Percentiles rank a stretch among this genome's conserved stretches.
Evolutionary conservation across 495 filamentous ascomycete species (phyloP).

Genomic region (Podospora australis): DNA sequence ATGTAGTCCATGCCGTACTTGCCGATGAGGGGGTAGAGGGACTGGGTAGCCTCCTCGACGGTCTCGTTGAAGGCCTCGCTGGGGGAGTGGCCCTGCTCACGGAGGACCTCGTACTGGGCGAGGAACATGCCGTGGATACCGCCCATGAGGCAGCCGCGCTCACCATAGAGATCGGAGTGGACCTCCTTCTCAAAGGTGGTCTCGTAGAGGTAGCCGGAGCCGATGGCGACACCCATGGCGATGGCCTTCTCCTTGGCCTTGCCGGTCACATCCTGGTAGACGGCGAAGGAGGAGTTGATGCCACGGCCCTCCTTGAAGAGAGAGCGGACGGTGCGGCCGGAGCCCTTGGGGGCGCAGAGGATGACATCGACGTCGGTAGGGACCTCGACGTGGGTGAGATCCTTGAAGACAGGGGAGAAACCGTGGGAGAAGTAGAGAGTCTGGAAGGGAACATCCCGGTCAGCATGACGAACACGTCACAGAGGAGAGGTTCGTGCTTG

Average conservation of each 20-base stretch:
- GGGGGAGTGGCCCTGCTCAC: conserved; percentile 93
- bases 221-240: conserved; percentile 93
- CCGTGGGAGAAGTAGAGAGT: conserved; percentile 99
- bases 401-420: conserved; percentile 99
- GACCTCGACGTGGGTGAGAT: conserved; percentile 96
- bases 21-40: conserved; percentile 93
- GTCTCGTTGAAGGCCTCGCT: conserved; percentile 99
- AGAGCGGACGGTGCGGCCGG: conserved; percentile 93
- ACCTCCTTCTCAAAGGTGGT: conserved; percentile 99
- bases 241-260: conserved; percentile 97
- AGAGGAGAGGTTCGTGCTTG: background rate
- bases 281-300: conserved; percentile 98
- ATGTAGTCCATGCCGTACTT: conserved; percentile 99
- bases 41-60: conserved; percentile 98
- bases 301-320: conserved; percentile 97
- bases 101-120: conserved; percentile 99
- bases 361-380: conserved; percentile 95
- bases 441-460: conserved; percentile 32
- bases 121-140: conserved; percentile 99
- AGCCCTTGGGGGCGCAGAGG: conserved; percentile 97
- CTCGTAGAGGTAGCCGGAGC: conserved; percentile 97
- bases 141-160: conserved; percentile 99
- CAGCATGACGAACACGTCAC: background rate
- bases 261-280: conserved; percentile 97
- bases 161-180: conserved; percentile 97